A percentile compares a stretch with the other conserved stretches of the same genome.
phyloP scores from a whole-genome alignment of 2,329 filamentous ascomycete genomes.

The Leptographium lundbergii region DNA sequence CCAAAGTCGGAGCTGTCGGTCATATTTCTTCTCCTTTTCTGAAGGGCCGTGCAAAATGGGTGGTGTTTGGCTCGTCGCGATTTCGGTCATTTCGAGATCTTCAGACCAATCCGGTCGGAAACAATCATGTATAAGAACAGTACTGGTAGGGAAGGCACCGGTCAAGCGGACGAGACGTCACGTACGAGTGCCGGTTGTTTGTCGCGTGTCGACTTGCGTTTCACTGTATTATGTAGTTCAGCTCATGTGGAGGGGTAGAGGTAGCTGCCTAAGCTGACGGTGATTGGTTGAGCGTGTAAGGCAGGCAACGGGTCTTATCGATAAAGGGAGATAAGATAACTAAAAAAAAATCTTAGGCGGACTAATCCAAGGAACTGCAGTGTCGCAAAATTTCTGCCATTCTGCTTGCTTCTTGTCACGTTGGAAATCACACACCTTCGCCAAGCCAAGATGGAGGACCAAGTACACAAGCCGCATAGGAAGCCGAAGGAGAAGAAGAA shows the following conservation, averaged over 20 bases:
- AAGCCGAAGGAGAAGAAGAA: constrained; percentile 81
- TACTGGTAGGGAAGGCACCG: neutral
- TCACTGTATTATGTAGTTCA: neutral
- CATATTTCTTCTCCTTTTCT: constrained; percentile 68
- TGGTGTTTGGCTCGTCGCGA: constrained; percentile 31
- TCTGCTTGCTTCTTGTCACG: neutral
- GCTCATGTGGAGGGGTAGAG: neutral
- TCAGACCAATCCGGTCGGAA: neutral
- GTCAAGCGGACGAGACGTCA: neutral
- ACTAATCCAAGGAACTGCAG: neutral
- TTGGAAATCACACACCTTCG: neutral
- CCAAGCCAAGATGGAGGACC: constrained; percentile 58
- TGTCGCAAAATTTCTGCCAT: constrained; percentile 7
- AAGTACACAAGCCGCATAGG: constrained; percentile 74
- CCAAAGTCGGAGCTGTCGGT: constrained; percentile 90
- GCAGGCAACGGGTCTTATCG: constrained; percentile 1
- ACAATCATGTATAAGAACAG: neutral
- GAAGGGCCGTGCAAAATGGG: constrained; percentile 39
- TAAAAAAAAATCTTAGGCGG: constrained; percentile 5
- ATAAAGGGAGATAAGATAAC: constrained; percentile 8
- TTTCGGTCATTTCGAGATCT: constrained; percentile 27
- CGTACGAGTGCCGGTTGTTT: neutral
- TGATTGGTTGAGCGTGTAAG: neutral
- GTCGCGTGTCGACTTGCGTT: neutral
- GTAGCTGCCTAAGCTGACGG: neutral